Conservation (phyloP, 768 basidiomycete species). For the Amanita molliuscula region DNA sequence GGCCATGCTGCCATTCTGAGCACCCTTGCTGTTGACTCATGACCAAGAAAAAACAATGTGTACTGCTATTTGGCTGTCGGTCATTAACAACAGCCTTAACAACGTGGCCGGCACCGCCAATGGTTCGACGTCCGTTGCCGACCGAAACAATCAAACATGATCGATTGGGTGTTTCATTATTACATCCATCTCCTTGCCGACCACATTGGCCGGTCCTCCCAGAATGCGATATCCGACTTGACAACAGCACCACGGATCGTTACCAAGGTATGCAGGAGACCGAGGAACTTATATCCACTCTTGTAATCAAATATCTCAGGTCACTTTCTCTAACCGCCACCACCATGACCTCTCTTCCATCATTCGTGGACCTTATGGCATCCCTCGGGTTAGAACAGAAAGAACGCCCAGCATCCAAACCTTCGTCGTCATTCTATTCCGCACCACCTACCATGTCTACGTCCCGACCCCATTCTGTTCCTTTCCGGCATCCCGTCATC, state of each 20-base stretch:
- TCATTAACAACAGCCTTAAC: background rate
- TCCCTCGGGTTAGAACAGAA: constrained; percentile 63
- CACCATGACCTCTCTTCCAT: constrained; percentile 68
- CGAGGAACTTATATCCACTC: constrained; percentile 28
- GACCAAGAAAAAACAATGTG: constrained; percentile 10
- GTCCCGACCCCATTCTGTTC: constrained; percentile 33
- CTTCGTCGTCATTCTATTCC: constrained; percentile 32
- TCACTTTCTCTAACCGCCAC: constrained; percentile 18
- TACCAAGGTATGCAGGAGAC: constrained; percentile 32
- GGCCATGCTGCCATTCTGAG: constrained; percentile 11
- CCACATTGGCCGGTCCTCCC: constrained; percentile 23
- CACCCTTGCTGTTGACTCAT: constrained; percentile 31
- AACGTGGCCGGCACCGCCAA: background rate
- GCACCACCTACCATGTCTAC: constrained; percentile 23
- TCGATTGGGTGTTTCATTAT: background rate
- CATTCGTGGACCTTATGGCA: constrained; percentile 82
- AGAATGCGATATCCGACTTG: constrained; percentile 32
- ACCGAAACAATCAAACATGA: background rate
- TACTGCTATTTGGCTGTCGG: constrained; percentile 10
- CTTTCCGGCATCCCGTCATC: constrained; percentile 27
- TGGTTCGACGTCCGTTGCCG: background rate
- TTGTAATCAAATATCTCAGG: constrained; percentile 17
- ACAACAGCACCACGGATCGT: constrained; percentile 49
- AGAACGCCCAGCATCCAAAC: constrained; percentile 23
- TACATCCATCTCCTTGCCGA: constrained; percentile 50